Percentiles rank a stretch among this genome's conserved stretches.
Evolutionary conservation across 1,284 basidiomycete genomes (phyloP).

Genomic region (Ustilago shanxiensis): DNA sequence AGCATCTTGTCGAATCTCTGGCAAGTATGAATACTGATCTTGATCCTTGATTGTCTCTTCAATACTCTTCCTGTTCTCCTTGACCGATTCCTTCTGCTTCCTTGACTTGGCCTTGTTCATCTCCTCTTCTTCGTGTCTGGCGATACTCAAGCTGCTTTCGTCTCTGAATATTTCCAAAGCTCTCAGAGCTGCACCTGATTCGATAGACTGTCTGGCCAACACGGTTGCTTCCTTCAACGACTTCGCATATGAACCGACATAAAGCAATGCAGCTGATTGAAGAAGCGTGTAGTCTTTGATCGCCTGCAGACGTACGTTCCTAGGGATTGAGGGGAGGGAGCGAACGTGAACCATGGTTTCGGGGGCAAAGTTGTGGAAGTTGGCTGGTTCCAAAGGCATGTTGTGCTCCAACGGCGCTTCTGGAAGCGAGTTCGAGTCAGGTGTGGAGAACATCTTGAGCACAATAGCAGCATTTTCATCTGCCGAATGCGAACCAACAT

Average conservation of each 20-base stretch:
- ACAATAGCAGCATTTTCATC: slow-evolving; percentile 66
- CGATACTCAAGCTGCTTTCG: slow-evolving; percentile 41
- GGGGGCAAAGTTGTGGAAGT: slow-evolving; percentile 28
- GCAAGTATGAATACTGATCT: slow-evolving; percentile 56
- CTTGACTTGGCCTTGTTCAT: slow-evolving; percentile 5
- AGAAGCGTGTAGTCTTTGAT: slow-evolving; percentile 65
- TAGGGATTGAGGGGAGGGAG: slow-evolving; percentile 53
- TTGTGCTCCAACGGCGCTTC: slow-evolving; percentile 13
- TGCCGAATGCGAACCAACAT: slow-evolving; percentile 56
- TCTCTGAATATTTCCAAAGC: slow-evolving; percentile 51
- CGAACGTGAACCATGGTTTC: slow-evolving; percentile 35
- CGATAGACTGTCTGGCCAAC: slow-evolving; percentile 44
- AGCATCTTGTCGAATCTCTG: slow-evolving; percentile 51
- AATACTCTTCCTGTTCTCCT: slow-evolving; percentile 37
- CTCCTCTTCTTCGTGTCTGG: slow-evolving; percentile 22
- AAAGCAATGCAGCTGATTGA: slow-evolving; percentile 65
- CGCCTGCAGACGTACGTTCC: slow-evolving; percentile 52
- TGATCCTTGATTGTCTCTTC: slow-evolving; percentile 37
- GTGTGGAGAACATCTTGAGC: slow-evolving; percentile 52
- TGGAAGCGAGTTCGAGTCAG: slow-evolving; percentile 8
- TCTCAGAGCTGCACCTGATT: slow-evolving; percentile 44
- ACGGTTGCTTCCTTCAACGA: slow-evolving; percentile 21
- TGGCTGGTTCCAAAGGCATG: slow-evolving; percentile 26
- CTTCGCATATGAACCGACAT: slow-evolving; percentile 56
- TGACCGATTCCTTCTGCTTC: slow-evolving; percentile 22